phyloP scores from a whole-genome alignment of 192 early-diverging fungal genomes.

The Coemansia sp. region DNA sequence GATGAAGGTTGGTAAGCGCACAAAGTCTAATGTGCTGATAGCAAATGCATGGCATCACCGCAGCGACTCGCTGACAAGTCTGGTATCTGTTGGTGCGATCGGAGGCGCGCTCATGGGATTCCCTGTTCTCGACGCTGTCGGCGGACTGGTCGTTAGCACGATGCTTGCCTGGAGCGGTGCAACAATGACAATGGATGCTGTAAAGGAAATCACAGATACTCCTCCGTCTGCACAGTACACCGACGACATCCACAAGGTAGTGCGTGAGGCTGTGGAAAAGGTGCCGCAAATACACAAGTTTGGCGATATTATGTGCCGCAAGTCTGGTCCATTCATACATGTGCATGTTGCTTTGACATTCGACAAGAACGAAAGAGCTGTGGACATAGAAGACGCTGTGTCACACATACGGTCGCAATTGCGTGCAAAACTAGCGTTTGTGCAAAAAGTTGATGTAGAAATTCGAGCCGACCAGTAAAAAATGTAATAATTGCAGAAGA shows the following conservation, averaged over 20 bases:
- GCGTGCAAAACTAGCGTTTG: constrained; percentile 21
- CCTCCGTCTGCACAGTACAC: constrained; percentile 33
- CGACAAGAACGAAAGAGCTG: constrained; percentile 21
- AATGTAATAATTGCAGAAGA: too few species aligned
- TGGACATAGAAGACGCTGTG: constrained; percentile 13
- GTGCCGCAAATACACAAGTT: constrained; percentile 12
- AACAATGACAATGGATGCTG: constrained; percentile 53
- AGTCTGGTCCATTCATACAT: constrained; percentile 47
- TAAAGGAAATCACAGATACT: constrained; percentile 58
- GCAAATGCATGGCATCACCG: constrained; percentile 92
- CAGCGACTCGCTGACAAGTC: constrained; percentile 69
- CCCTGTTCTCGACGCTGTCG: constrained; percentile 71
- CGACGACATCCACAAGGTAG: constrained; percentile 19
- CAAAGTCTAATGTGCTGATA: constrained; percentile 69
- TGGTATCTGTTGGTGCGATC: constrained; percentile 74
- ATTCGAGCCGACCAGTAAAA: constrained; percentile 1
- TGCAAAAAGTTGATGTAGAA: constrained; percentile 41
- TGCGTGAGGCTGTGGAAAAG: constrained; percentile 11
- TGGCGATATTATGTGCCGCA: constrained; percentile 35
- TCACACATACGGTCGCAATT: constrained; percentile 16
- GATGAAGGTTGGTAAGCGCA: constrained; percentile 62
- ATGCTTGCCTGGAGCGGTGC: constrained; percentile 68
- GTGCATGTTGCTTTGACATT: constrained; percentile 27
- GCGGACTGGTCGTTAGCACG: constrained; percentile 71
- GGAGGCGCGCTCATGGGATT: constrained; percentile 70